phyloP scores from a whole-genome alignment of 1,139 yeast species.

The Saccharomyces uvarum region DNA sequence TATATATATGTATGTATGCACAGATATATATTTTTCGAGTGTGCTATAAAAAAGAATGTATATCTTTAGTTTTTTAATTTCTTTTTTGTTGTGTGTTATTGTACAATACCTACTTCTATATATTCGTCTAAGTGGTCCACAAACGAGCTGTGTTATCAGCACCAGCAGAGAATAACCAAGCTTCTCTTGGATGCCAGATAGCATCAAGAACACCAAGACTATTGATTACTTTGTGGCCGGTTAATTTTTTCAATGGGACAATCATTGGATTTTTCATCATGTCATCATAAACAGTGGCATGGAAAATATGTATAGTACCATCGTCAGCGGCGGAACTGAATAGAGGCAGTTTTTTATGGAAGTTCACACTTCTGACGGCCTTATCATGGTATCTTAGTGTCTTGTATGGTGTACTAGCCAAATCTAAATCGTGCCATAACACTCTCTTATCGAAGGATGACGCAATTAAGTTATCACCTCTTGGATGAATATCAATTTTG shows the following conservation, averaged over 20 bases:
- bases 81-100: conserved; percentile 1
- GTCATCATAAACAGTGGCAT: conserved; percentile 93
- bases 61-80: not conserved
- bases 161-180: conserved; percentile 96
- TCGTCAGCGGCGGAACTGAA: conserved; percentile 97
- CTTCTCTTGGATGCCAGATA: conserved; percentile 96
- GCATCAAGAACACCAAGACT: conserved; percentile 85
- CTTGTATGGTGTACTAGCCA: conserved; percentile 85
- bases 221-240: conserved; percentile 78
- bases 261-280: conserved; percentile 89
- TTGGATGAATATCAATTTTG: conserved; percentile 85
- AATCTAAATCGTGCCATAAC: conserved; percentile 94
- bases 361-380: conserved; percentile 83
- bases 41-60: not conserved
- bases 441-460: conserved; percentile 93
- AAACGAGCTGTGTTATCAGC: conserved; percentile 94
- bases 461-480: conserved; percentile 90
- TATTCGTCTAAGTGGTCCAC: conserved; percentile 66
- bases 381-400: conserved; percentile 89
- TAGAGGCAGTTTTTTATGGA: conserved; percentile 83
- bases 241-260: conserved; percentile 90
- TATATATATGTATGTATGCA: not conserved
- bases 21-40: not conserved
- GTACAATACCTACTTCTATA: conserved; percentile 7
- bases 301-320: conserved; percentile 89